A percentile compares a stretch with the other conserved stretches of the same genome.
Conservation (phyloP, 331 rosid genomes). For the Phaseolus coccineus region DNA sequence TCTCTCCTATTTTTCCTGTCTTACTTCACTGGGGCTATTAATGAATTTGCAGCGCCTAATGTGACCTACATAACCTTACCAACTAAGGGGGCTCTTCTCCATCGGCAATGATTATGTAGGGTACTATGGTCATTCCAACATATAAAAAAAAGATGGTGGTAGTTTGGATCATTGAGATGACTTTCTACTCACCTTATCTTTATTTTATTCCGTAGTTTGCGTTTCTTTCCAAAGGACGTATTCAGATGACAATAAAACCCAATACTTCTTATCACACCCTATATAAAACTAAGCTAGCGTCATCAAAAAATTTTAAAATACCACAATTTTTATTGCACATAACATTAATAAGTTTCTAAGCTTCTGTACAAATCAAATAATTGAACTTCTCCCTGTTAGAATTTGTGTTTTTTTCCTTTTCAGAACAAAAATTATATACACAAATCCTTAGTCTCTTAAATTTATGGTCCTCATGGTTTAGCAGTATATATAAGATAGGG, state of each 20-base stretch:
- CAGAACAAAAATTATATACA: not conserved
- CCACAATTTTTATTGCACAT: not conserved
- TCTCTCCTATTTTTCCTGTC: constrained; percentile 22
- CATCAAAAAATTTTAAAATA: not conserved
- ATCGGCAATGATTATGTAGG: constrained; percentile 52
- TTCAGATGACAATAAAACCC: constrained; percentile 60
- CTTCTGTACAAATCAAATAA: too few species aligned
- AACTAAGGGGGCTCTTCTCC: constrained; percentile 26
- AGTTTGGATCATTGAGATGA: constrained; percentile 77
- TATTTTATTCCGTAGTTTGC: constrained; percentile 77
- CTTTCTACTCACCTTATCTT: constrained; percentile 76
- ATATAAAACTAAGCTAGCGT: not conserved
- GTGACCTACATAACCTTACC: constrained; percentile 52
- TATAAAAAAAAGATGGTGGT: constrained; percentile 50
- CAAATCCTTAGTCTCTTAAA: not conserved
- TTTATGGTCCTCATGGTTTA: constrained; percentile 26
- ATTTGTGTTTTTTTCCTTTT: not conserved
- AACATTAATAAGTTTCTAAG: too few species aligned
- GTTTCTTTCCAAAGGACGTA: constrained; percentile 63
- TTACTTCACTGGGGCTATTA: constrained; percentile 51
- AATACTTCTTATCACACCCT: constrained; percentile 39
- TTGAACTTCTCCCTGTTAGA: not conserved
- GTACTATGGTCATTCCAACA: constrained; percentile 49
- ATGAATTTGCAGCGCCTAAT: constrained; percentile 29
- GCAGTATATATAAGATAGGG: constrained; percentile 28